Percentiles rank a stretch among this genome's conserved stretches.
Evolutionary conservation across 164 flowering plant genomes (phyloP).

Genomic region (Cinnamomum micranthum): DNA sequence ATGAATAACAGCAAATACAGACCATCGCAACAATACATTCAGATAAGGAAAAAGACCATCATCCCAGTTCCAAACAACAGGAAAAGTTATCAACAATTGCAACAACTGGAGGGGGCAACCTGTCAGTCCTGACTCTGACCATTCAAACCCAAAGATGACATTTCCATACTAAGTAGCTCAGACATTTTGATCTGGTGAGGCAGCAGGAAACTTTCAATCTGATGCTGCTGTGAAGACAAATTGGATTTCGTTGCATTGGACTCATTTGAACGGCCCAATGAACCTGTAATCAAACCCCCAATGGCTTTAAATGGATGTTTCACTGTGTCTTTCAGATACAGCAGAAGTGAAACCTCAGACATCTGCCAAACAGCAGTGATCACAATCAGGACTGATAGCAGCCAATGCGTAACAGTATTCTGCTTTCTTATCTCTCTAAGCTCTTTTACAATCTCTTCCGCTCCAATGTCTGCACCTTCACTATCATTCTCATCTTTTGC

Average conservation of each 20-base stretch:
- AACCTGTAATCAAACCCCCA: slow-evolving; percentile 33
- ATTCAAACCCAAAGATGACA: slow-evolving; percentile 26
- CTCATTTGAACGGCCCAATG: slow-evolving; percentile 16
- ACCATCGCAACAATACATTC: not conserved
- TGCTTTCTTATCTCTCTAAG: slow-evolving; percentile 57
- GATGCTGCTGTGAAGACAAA: slow-evolving; percentile 6
- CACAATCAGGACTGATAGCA: slow-evolving; percentile 57
- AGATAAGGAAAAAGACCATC: not conserved
- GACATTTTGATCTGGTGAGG: slow-evolving; percentile 35
- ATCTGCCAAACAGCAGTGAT: slow-evolving; percentile 67
- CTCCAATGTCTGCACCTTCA: slow-evolving; percentile 4
- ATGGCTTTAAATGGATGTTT: slow-evolving; percentile 53
- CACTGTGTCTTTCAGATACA: slow-evolving; percentile 45
- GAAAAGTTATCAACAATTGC: too few species aligned
- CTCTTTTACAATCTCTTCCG: slow-evolving; percentile 56
- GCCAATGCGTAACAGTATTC: slow-evolving; percentile 60
- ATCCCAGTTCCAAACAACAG: not conserved
- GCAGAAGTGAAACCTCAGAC: slow-evolving; percentile 65
- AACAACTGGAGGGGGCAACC: not conserved
- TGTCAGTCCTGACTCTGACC: slow-evolving; percentile 6
- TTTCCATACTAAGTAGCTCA: slow-evolving; percentile 35
- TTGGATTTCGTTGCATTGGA: slow-evolving; percentile 8
- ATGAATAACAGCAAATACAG: not conserved
- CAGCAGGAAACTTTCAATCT: slow-evolving; percentile 9
- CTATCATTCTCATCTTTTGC: slow-evolving; percentile 4